phyloP scores from a whole-genome alignment of 2,329 filamentous ascomycete genomes.

The Massarina eburnea region DNA sequence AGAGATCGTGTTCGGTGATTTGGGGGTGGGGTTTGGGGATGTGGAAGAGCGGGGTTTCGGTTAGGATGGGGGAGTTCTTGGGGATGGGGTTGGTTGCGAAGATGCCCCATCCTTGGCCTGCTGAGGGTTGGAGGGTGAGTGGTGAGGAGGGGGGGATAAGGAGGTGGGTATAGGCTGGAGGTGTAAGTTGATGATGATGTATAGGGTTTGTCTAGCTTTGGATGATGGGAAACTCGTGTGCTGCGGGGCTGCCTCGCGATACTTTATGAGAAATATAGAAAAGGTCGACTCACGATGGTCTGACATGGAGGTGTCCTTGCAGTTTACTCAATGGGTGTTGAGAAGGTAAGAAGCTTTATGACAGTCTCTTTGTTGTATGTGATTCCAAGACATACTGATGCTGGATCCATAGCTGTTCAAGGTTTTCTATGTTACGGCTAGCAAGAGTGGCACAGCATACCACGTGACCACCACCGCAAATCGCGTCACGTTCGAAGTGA shows the following conservation, averaged over 20 bases:
- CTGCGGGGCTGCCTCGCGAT: too few relatives aligned
- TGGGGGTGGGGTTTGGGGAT: conserved; percentile 7
- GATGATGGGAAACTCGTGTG: not conserved
- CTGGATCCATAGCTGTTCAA: too few relatives aligned
- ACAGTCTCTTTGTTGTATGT: too few relatives aligned
- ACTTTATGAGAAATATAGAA: too few relatives aligned
- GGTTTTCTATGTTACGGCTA: too few relatives aligned
- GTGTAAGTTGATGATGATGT: not conserved
- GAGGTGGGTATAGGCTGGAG: conserved; percentile 7
- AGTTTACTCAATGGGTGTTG: too few relatives aligned
- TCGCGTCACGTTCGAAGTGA: not conserved
- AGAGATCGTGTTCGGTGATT: conserved; percentile 7
- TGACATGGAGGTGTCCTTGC: too few relatives aligned
- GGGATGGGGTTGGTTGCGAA: conserved; percentile 10
- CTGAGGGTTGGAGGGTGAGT: conserved; percentile 5
- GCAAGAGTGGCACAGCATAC: too few relatives aligned
- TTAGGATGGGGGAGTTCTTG: conserved; percentile 4
- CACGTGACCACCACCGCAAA: not conserved
- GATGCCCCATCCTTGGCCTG: conserved; percentile 11
- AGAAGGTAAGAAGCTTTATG: too few relatives aligned
- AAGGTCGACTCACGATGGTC: too few relatives aligned
- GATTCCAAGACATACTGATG: too few relatives aligned
- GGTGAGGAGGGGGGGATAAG: conserved; percentile 5
- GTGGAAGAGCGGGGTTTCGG: conserved; percentile 10
- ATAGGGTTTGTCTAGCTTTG: not conserved